These are phyloP conservation scores for Prinsepia uniflora DNA, from an alignment of 306 rosid genomes.

Conservation along the genomic window DNA sequence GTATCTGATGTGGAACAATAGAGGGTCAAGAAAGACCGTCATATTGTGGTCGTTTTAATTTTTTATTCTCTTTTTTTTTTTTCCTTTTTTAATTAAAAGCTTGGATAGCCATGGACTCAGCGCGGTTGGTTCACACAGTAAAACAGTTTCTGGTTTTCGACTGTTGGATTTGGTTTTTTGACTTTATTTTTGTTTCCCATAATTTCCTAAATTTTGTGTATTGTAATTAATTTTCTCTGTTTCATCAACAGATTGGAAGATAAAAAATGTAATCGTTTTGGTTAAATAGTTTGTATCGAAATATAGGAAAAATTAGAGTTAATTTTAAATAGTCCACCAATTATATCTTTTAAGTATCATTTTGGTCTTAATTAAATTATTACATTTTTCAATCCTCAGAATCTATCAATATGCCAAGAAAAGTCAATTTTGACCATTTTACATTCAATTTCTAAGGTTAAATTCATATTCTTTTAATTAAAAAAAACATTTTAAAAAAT, in stretches of 20 bases:
- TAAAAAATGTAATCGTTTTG: background rate
- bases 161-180: background rate
- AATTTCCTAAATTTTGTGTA: background rate
- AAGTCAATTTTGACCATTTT: no score
- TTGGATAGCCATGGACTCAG: background rate
- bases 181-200: background rate
- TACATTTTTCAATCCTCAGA: no score
- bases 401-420: no score
- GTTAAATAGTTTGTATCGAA: no score
- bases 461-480: no score
- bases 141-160: slow-evolving; percentile 5
- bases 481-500: no score
- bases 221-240: background rate
- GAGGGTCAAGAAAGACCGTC: background rate
- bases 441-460: no score
- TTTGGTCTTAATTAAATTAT: no score
- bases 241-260: background rate
- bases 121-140: background rate
- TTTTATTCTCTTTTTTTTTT: no score
- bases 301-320: no score
- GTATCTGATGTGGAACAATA: slow-evolving; percentile 29
- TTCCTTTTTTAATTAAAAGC: background rate
- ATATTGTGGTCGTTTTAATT: background rate
- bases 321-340: no score
- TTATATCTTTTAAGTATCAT: no score